Base-by-base conservation (phyloP, 1,284 basidiomycete species). In the Cryptococcus sp. region DNA sequence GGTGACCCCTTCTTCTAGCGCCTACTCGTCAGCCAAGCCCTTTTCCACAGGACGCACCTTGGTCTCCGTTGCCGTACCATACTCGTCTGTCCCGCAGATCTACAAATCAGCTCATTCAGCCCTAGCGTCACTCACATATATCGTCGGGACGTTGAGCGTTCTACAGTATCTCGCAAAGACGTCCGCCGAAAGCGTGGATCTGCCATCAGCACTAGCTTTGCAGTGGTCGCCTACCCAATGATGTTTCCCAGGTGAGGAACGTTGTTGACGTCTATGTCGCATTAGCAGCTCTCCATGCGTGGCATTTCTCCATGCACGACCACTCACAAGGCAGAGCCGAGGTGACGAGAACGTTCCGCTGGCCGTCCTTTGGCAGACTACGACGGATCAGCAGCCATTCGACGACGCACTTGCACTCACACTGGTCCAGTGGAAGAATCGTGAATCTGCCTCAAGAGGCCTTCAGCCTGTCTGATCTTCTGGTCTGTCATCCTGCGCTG, bases 221-320 rank as follows among this genome's bases (percentile, higher is more conserved):
- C 3, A 55, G 27, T 55, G n/a, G 48, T 51, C 1, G 91, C 70
- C 55, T 50, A 97, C 67, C 96, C 96, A 72, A 99, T 98, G 77
- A 99, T 96, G 79, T 99, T 99, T 49, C 95, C 95, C 87, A 99
- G 85, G 82, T 99, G 96, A 23, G 96, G 96, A 16, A 98, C 95
- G 74, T 99, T 99, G 80, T 99, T 99, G 78, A 96, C 98, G 76
- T 95, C 78, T 80, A 62, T 8, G 23, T 35, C 47, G 57, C 42
- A 52, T 43, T 17, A 23, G 23, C 15, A 42, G 47, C 38, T 43
- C 10, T 47, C 15, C 15, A 13, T 47, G 49, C 48, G 27, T 52
- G 27, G n/a, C 8, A 38, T 7, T 17, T 15, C 10, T 40, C 23
- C 35, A 27, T 38, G 20, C 30, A 35, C 15, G 7, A 19, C 19